These are phyloP conservation scores for Thermochaetoides thermophila DNA, from an alignment of 495 filamentous ascomycete species.

Conservation along the genomic window DNA sequence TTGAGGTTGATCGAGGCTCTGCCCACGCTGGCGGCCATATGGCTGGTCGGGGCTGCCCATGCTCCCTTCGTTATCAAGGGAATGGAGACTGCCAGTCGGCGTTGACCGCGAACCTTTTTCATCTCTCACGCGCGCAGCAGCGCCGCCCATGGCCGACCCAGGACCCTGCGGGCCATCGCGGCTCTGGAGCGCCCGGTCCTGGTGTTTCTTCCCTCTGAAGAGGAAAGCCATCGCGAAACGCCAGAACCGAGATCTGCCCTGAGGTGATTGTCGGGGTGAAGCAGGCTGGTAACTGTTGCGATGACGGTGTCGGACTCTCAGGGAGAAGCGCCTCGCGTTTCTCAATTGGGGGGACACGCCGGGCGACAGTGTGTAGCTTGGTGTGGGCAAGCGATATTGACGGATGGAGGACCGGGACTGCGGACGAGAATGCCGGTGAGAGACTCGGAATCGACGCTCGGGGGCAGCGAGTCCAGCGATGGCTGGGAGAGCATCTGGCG, in stretches of 20 bases:
- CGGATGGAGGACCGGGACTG: constrained; percentile 3
- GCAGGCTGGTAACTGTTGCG: neutral
- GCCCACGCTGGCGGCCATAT: constrained; percentile 21
- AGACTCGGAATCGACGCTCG: constrained; percentile 21
- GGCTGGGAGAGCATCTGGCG: constrained; percentile 25
- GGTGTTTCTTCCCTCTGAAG: constrained; percentile 56
- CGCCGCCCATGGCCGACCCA: constrained; percentile 19
- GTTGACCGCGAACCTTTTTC: constrained; percentile 36
- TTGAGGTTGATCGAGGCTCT: constrained; percentile 25
- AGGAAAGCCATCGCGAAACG: constrained; percentile 57
- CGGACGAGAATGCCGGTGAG: too few relatives aligned
- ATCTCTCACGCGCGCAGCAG: constrained; percentile 29
- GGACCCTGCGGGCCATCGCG: constrained; percentile 30
- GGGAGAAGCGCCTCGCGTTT: neutral
- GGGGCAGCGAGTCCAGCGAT: constrained; percentile 19
- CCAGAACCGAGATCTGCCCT: too few relatives aligned
- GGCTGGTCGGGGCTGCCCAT: constrained; percentile 37
- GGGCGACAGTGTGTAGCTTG: too few relatives aligned
- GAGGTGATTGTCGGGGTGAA: constrained; percentile 1
- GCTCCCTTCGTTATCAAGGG: constrained; percentile 30
- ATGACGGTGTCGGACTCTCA: neutral
- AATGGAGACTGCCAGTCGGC: constrained; percentile 42
- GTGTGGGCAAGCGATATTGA: too few relatives aligned
- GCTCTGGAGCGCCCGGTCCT: constrained; percentile 31
- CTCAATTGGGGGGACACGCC: constrained; percentile 7